phyloP scores from a whole-genome alignment of 192 early-diverging fungal species.

The Coemansia sp. region DNA sequence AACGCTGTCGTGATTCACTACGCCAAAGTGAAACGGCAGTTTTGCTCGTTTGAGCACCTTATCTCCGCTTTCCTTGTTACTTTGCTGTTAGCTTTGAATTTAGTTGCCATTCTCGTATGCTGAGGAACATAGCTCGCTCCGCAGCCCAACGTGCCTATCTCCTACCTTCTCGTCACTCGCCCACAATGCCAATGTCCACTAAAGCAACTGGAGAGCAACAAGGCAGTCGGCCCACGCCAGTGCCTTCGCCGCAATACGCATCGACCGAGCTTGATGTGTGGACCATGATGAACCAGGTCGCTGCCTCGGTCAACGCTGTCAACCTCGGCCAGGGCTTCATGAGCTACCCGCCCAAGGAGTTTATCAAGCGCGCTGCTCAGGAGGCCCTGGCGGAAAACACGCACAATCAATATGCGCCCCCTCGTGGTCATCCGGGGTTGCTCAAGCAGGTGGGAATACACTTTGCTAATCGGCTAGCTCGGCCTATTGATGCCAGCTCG shows the following conservation, averaged over 20 bases:
- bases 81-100: not conserved
- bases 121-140: constrained; percentile 1
- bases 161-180: not conserved
- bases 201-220: not conserved
- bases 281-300: constrained; percentile 85
- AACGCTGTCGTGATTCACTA: not conserved
- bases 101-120: not conserved
- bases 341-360: constrained; percentile 85
- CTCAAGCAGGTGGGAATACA: constrained; percentile 73
- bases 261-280: constrained; percentile 59
- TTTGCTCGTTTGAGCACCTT: not conserved
- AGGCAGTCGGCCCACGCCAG: constrained; percentile 7
- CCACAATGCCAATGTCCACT: constrained; percentile 6
- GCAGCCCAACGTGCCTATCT: not conserved
- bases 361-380: constrained; percentile 77
- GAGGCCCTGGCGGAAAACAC: constrained; percentile 62
- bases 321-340: constrained; percentile 91
- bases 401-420: constrained; percentile 86
- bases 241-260: constrained; percentile 36
- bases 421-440: constrained; percentile 63
- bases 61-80: not conserved
- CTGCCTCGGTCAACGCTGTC: constrained; percentile 78
- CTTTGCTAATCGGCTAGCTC: constrained; percentile 68
- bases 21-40: not conserved
- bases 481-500: constrained; percentile 67